Conservation (phyloP, 495 filamentous ascomycete genomes). For the Aspergillus funiculosus region DNA sequence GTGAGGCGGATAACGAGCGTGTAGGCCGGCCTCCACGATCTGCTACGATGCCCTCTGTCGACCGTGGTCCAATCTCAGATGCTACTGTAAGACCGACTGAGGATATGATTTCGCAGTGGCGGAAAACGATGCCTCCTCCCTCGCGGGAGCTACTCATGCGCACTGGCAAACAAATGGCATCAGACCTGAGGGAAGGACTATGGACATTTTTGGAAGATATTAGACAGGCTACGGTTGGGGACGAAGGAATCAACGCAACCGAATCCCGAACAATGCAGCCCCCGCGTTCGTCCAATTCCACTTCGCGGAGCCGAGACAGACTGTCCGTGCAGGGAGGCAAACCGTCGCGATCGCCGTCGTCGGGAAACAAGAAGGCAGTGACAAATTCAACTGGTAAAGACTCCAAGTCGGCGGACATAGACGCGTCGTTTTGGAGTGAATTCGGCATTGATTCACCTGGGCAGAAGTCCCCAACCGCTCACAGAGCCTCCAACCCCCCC, state of each 20-base stretch:
- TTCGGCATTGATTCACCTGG: slow-evolving; percentile 49
- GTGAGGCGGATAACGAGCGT: slow-evolving; percentile 28
- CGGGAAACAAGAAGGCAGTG: slow-evolving; percentile 29
- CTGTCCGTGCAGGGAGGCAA: slow-evolving; percentile 31
- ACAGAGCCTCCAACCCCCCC: slow-evolving; percentile 29
- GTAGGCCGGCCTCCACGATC: slow-evolving; percentile 39
- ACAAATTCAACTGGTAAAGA: slow-evolving; percentile 43
- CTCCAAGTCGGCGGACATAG: slow-evolving; percentile 42
- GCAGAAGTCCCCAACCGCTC: slow-evolving; percentile 39
- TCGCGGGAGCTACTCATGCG: slow-evolving; percentile 54
- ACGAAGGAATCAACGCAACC: slow-evolving; percentile 68
- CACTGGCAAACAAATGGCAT: slow-evolving; percentile 80
- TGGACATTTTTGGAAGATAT: slow-evolving; percentile 97
- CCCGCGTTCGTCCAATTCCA: slow-evolving; percentile 30
- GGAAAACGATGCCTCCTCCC: slow-evolving; percentile 39
- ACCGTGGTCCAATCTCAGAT: slow-evolving; percentile 26
- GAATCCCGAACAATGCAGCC: slow-evolving; percentile 37
- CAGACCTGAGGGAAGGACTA: slow-evolving; percentile 82
- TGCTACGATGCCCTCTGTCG: slow-evolving; percentile 43
- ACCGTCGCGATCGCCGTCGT: slow-evolving; percentile 36
- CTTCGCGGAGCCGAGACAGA: slow-evolving; percentile 38
- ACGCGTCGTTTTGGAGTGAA: slow-evolving; percentile 48
- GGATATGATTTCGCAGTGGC: slow-evolving; percentile 36
- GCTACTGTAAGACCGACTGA: slow-evolving; percentile 29
- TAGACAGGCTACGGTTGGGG: slow-evolving; percentile 88